phyloP scores from a whole-genome alignment of 2,329 filamentous ascomycete species.

The Saccharata proteae region DNA sequence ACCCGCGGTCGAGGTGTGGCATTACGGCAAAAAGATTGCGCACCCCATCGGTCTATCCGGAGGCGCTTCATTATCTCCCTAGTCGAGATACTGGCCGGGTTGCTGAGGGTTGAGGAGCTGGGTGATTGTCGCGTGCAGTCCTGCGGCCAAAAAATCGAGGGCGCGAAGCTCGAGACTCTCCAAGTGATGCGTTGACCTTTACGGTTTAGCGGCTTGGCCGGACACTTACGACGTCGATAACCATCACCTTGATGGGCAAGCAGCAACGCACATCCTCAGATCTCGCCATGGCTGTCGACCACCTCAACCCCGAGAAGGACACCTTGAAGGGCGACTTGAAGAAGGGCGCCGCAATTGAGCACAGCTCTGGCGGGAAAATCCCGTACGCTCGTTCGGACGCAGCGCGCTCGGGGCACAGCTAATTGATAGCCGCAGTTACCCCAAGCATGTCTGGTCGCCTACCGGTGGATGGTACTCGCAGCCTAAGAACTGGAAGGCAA shows the following conservation, averaged over 20 bases:
- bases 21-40: slow-evolving; percentile 40
- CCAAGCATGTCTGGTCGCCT: slow-evolving; percentile 99
- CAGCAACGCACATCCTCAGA: too few relatives aligned
- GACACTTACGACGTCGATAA: too few relatives aligned
- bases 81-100: too few relatives aligned
- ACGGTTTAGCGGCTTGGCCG: too few relatives aligned
- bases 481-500: slow-evolving; percentile 86
- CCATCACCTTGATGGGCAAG: too few relatives aligned
- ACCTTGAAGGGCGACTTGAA: slow-evolving; percentile 1
- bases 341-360: slow-evolving; percentile 2
- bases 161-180: too few relatives aligned
- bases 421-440: slow-evolving; percentile 51
- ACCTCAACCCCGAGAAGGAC: too few relatives aligned
- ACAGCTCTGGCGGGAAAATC: slow-evolving; percentile 66
- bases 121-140: too few relatives aligned
- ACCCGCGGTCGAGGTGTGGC: slow-evolving; percentile 32
- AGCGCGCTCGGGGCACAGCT: slow-evolving; percentile 2
- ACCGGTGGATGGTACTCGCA: slow-evolving; percentile 96
- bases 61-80: slow-evolving; percentile 53
- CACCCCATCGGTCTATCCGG: slow-evolving; percentile 46
- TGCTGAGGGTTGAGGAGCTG: too few relatives aligned
- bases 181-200: too few relatives aligned
- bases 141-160: too few relatives aligned
- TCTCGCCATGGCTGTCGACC: too few relatives aligned
- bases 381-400: slow-evolving; percentile 35